These are phyloP conservation scores for Glycine tomentella DNA, from an alignment of 306 rosid genomes.

Conservation along the genomic window DNA sequence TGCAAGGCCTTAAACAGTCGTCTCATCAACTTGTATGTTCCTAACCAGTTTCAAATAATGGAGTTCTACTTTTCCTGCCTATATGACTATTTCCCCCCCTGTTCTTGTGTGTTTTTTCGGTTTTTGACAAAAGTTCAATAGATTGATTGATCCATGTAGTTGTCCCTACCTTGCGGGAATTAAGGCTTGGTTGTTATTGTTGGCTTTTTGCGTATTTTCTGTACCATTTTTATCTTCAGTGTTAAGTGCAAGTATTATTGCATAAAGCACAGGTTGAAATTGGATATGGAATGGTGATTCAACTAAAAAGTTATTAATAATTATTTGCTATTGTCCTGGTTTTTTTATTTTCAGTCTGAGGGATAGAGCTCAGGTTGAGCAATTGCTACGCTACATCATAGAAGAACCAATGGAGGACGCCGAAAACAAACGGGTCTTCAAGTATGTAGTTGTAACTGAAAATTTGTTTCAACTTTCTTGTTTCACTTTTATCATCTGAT, in stretches of 20 bases:
- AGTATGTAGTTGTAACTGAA: conserved; percentile 57
- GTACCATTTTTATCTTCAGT: conserved; percentile 27
- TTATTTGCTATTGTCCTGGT: conserved; percentile 25
- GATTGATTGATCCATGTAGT: background rate
- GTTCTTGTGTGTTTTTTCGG: background rate
- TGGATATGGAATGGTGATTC: background rate
- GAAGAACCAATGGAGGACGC: conserved; percentile 90
- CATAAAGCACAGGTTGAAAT: background rate
- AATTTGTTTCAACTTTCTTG: conserved; percentile 17
- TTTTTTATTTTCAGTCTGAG: conserved; percentile 66
- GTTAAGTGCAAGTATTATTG: conserved; percentile 31
- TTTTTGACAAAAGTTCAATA: background rate
- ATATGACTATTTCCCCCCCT: background rate
- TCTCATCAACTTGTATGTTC: conserved; percentile 83
- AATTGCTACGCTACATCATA: conserved; percentile 72
- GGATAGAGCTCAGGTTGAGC: conserved; percentile 93
- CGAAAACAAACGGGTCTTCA: conserved; percentile 88
- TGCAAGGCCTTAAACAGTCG: conserved; percentile 98
- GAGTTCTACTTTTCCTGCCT: background rate
- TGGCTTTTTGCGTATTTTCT: conserved; percentile 10
- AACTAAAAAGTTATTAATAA: conserved; percentile 27
- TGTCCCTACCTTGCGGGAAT: background rate
- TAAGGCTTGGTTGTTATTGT: conserved; percentile 11
- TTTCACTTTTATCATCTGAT: conserved; percentile 33
- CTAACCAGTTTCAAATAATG: conserved; percentile 19